Evolutionary conservation across 2,329 filamentous ascomycete species (phyloP).

Genomic region (Fusarium sp.): DNA sequence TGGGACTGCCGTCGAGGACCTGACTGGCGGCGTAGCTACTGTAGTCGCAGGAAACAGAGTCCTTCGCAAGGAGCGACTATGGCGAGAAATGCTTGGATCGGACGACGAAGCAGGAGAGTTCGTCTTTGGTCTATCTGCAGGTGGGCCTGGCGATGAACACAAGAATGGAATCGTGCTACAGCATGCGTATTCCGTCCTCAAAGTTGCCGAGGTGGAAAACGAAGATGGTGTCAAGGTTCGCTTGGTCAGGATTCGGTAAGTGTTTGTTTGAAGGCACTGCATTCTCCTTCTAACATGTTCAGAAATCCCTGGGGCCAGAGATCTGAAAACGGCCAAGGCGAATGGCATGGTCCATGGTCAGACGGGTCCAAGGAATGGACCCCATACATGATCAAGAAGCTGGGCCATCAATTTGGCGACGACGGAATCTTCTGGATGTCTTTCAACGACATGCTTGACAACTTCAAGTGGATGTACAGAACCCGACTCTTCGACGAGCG

Average conservation of each 20-base stretch:
- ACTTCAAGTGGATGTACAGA: slow-evolving; percentile 58
- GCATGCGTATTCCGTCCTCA: slow-evolving; percentile 65
- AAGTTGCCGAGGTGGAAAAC: slow-evolving; percentile 57
- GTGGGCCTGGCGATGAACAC: slow-evolving; percentile 40
- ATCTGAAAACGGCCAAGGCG: slow-evolving; percentile 54
- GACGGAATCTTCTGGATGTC: slow-evolving; percentile 68
- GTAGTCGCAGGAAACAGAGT: slow-evolving; percentile 67
- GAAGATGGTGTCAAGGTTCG: slow-evolving; percentile 54
- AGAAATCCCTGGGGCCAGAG: slow-evolving; percentile 79
- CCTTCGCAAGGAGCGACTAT: slow-evolving; percentile 75
- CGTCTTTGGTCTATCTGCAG: slow-evolving; percentile 61
- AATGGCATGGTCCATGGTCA: slow-evolving; percentile 79
- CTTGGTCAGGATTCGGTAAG: slow-evolving; percentile 59
- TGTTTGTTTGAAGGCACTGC: background rate
- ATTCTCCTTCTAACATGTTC: slow-evolving; percentile 7
- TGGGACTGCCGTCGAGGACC: slow-evolving; percentile 61
- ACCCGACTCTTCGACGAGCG: slow-evolving; percentile 59
- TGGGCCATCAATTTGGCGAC: slow-evolving; percentile 74
- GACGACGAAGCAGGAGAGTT: slow-evolving; percentile 77
- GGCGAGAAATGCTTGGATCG: slow-evolving; percentile 73
- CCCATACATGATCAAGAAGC: slow-evolving; percentile 74
- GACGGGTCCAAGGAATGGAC: slow-evolving; percentile 82
- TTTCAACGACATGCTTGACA: slow-evolving; percentile 57
- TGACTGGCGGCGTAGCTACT: slow-evolving; percentile 67
- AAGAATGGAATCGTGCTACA: slow-evolving; percentile 56